Conservation (phyloP, 768 basidiomycete species). For the Russula sp. region DNA sequence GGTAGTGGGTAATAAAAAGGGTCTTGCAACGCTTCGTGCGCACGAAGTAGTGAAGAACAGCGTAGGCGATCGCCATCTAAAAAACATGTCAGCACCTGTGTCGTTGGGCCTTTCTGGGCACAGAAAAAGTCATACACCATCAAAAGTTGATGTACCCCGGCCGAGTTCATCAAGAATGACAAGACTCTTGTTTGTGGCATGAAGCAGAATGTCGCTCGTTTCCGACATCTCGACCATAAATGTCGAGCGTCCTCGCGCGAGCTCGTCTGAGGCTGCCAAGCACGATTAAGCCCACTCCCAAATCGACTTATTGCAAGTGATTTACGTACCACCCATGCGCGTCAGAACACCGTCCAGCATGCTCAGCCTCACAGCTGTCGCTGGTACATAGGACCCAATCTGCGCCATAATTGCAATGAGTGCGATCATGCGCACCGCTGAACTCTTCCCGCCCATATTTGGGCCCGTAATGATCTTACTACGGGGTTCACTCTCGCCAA, state of each 20-base stretch:
- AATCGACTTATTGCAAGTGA: not conserved
- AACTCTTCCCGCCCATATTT: conserved; percentile 88
- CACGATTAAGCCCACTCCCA: not conserved
- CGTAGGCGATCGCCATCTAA: conserved; percentile 82
- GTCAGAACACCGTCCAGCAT: conserved; percentile 81
- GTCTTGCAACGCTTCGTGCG: conserved; percentile 56
- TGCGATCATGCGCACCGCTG: conserved; percentile 71
- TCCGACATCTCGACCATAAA: conserved; percentile 98
- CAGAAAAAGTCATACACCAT: conserved; percentile 45
- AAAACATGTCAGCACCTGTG: conserved; percentile 29
- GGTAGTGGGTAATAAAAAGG: conserved; percentile 94
- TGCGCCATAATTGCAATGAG: conserved; percentile 76
- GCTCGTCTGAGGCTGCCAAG: conserved; percentile 70
- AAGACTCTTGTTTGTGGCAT: conserved; percentile 66
- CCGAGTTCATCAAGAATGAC: conserved; percentile 90
- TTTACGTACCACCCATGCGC: conserved; percentile 72
- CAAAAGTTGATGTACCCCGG: conserved; percentile 86
- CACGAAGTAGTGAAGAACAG: conserved; percentile 68
- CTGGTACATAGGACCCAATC: conserved; percentile 92
- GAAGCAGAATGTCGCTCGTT: conserved; percentile 80
- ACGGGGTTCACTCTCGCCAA: conserved; percentile 47
- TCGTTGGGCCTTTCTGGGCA: not conserved
- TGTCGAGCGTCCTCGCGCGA: conserved; percentile 80
- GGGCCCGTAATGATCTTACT: conserved; percentile 77
- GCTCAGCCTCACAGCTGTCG: conserved; percentile 61